These are phyloP conservation scores for Pseudogymnoascus sp. DNA, from an alignment of 2,329 filamentous ascomycete species.

Conservation along the genomic window DNA sequence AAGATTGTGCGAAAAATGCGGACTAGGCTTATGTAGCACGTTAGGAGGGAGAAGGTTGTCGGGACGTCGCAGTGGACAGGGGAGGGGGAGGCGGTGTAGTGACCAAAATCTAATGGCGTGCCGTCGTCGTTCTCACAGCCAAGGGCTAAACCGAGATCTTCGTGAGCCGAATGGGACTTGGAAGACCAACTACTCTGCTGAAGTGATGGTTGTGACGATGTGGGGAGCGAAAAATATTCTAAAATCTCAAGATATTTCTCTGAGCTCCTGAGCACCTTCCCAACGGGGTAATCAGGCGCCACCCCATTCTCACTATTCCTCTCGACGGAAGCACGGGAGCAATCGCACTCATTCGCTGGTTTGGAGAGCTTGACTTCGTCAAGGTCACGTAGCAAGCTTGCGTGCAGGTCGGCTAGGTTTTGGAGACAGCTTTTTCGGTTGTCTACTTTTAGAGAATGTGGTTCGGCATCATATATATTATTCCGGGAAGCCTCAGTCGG, in stretches of 20 bases:
- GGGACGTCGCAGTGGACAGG: neutral
- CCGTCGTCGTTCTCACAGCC: neutral
- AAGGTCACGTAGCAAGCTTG: neutral
- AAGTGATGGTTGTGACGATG: neutral
- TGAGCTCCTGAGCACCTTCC: neutral
- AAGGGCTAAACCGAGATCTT: neutral
- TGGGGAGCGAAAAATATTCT: neutral
- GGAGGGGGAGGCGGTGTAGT: neutral
- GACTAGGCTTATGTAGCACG: slow-evolving; percentile 2
- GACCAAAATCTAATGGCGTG: neutral
- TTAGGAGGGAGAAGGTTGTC: neutral
- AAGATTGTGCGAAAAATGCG: slow-evolving; percentile 1
- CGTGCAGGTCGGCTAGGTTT: neutral
- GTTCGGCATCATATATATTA: neutral
- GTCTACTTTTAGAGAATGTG: neutral
- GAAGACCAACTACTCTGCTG: neutral
- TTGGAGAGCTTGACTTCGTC: slow-evolving; percentile 1
- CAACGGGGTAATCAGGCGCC: neutral
- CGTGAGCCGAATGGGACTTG: neutral
- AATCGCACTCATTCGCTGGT: neutral
- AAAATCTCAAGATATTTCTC: neutral
- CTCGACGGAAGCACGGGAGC: neutral
- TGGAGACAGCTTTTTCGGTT: neutral
- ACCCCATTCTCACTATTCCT: neutral
- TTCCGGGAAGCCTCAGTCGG: neutral